Base-by-base conservation (phyloP, 768 basidiomycete genomes). In the Suillus paluster region DNA sequence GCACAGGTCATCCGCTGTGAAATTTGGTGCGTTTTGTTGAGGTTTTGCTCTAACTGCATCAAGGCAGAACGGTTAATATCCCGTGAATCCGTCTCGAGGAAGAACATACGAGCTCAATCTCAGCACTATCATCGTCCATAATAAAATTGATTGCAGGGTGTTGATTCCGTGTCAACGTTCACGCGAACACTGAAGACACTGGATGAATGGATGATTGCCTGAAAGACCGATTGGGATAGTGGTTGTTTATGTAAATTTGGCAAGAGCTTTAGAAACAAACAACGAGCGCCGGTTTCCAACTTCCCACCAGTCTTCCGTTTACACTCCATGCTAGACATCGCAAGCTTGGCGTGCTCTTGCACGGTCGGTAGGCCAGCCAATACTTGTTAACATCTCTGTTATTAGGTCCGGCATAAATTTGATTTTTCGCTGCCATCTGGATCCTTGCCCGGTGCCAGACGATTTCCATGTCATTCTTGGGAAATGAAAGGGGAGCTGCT, bases 1-100 rank as follows among this genome's bases (percentile, higher is more conserved):
- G 59, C 77, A 94, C 92, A 85, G 63, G 86, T 93, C 92, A 95
- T 94, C 56, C 91, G 82, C 68, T 90, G 89, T 1, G 92, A 94
- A 63, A 92, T 90, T 69, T 91, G 91, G 23, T 85, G 84, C 0
- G 92, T 94, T 77, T 94, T 94, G 74, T 90, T 87, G 46, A 95
- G 79, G 71, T 94, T 94, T 75, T 94, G 93, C 76, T 95, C 91
- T 11, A 95, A 83, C 92, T 92, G 49, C 25, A 50, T 21, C 8
- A 42, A 14, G 19, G 27, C 21, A 23, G 25, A 56, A 49, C 21
- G 4, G 25, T 58, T 12, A 58, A 21, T 34, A 19, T 4, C 19
- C 58, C n/a, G 23, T 21, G 27, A 57, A 57, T 21, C 30, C 17
- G 17, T 6, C 53, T 56, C n/a, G 38, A 30, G n/a, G 59, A 25